Evolutionary conservation across 73 alveolate genomes (phyloP).

Genomic region (Tetrahymena malaccensis): DNA sequence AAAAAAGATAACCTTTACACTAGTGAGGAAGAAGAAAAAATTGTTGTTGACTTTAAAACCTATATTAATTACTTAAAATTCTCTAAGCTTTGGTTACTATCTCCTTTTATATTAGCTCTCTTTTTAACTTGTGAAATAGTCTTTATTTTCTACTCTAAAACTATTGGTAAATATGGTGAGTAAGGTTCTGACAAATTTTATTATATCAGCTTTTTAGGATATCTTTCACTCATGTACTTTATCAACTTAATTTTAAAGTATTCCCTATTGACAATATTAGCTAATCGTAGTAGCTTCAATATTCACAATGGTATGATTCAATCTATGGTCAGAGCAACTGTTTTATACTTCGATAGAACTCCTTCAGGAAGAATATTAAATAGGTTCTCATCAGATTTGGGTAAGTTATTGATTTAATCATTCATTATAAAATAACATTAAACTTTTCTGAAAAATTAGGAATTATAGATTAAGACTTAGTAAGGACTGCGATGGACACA

Average conservation of each 20-base stretch:
- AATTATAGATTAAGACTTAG: neutral
- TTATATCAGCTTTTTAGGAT: neutral
- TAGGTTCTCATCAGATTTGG: conserved; percentile 45
- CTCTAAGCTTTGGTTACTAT: neutral
- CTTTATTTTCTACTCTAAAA: neutral
- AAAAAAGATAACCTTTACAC: neutral
- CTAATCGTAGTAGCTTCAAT: neutral
- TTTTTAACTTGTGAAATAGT: neutral
- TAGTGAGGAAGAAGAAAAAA: neutral
- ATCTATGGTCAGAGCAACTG: conserved; percentile 21
- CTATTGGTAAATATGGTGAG: neutral
- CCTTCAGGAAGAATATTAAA: conserved; percentile 50
- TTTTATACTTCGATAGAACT: conserved; percentile 30
- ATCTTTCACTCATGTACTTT: neutral
- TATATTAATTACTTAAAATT: neutral
- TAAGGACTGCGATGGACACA: neutral
- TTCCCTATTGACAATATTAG: neutral
- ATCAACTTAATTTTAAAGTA: neutral
- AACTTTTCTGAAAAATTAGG: neutral
- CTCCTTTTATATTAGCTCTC: neutral
- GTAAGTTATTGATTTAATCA: neutral
- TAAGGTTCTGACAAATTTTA: neutral
- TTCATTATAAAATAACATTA: neutral
- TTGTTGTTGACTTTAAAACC: neutral
- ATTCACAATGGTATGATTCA: conserved; percentile 28